Conservation (phyloP, 345 rosid genomes). For the Acer yangbiense region DNA sequence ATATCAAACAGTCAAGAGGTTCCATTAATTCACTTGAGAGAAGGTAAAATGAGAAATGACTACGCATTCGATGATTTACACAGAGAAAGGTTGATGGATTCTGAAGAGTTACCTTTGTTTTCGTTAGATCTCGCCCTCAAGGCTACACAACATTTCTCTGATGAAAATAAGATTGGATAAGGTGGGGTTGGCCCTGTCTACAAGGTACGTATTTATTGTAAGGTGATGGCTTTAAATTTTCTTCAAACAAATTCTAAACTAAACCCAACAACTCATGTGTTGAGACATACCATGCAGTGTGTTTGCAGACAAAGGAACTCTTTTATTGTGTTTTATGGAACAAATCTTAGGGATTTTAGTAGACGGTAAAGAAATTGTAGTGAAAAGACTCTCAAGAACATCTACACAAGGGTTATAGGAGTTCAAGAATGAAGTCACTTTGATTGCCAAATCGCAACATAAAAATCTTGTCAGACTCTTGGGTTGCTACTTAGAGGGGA, state of each 20-base stretch:
- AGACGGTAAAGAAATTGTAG: constrained; percentile 19
- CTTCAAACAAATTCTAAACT: no score
- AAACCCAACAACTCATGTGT: no score
- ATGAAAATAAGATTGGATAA: constrained; percentile 31
- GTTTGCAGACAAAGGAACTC: background rate
- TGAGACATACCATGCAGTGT: no score
- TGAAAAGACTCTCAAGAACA: constrained; percentile 25
- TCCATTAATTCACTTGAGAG: constrained; percentile 22
- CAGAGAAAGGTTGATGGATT: constrained; percentile 14
- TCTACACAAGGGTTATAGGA: constrained; percentile 29
- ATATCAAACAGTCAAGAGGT: constrained; percentile 21
- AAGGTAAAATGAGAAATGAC: background rate
- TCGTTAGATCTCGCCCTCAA: constrained; percentile 11
- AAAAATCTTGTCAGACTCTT: constrained; percentile 29
- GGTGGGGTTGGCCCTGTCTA: constrained; percentile 46
- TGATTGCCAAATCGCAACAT: constrained; percentile 27
- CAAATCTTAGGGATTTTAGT: background rate
- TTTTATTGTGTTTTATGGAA: background rate
- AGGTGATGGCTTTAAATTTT: no score
- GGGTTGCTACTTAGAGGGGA: constrained; percentile 27
- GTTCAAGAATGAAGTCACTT: constrained; percentile 28
- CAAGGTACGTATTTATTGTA: constrained; percentile 25
- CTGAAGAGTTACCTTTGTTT: constrained; percentile 28
- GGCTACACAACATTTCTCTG: constrained; percentile 33
- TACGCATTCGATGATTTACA: background rate